A percentile compares a stretch with the other conserved stretches of the same genome.
These are phyloP conservation scores for Lactifluus volemus DNA, from an alignment of 768 basidiomycete genomes.

Conservation along the genomic window DNA sequence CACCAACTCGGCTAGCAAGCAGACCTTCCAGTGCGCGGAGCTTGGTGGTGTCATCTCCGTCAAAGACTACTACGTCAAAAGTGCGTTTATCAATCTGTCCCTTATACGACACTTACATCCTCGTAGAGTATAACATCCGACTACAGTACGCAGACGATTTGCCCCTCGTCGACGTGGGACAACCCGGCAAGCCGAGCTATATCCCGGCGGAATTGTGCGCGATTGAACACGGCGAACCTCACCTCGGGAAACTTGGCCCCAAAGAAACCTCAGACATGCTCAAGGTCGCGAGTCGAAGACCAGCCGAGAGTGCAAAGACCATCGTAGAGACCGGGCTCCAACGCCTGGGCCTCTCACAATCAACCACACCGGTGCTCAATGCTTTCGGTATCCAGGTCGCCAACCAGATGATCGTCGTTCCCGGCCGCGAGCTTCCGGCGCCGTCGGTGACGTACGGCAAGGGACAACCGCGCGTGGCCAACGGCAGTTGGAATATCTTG, in stretches of 20 bases:
- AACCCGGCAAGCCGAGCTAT: conserved; percentile 26
- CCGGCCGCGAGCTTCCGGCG: conserved; percentile 52
- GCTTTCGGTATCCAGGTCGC: conserved; percentile 54
- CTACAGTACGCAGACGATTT: conserved; percentile 34
- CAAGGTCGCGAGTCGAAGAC: conserved; percentile 53
- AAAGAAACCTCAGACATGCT: conserved; percentile 66
- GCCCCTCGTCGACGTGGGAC: conserved; percentile 31
- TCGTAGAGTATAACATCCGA: conserved; percentile 48
- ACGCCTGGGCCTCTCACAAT: conserved; percentile 40
- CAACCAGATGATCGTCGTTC: conserved; percentile 51
- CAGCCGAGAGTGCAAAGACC: conserved; percentile 45
- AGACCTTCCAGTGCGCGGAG: conserved; percentile 52
- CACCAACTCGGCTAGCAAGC: conserved; percentile 34
- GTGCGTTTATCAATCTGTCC: conserved; percentile 33
- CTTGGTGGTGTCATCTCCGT: conserved; percentile 48
- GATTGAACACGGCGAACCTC: conserved; percentile 50
- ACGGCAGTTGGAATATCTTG: conserved; percentile 73
- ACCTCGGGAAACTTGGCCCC: conserved; percentile 52
- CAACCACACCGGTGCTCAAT: conserved; percentile 28
- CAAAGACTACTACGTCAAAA: conserved; percentile 51
- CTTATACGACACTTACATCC: background rate
- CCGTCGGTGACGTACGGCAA: conserved; percentile 52
- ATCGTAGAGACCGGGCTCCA: conserved; percentile 54
- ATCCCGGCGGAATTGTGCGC: conserved; percentile 67
- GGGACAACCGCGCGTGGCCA: conserved; percentile 32